Evolutionary conservation across 2,329 filamentous ascomycete genomes (phyloP), one percentile per base, ranked within the genome.

Genomic region (Onygena corvina): DNA sequence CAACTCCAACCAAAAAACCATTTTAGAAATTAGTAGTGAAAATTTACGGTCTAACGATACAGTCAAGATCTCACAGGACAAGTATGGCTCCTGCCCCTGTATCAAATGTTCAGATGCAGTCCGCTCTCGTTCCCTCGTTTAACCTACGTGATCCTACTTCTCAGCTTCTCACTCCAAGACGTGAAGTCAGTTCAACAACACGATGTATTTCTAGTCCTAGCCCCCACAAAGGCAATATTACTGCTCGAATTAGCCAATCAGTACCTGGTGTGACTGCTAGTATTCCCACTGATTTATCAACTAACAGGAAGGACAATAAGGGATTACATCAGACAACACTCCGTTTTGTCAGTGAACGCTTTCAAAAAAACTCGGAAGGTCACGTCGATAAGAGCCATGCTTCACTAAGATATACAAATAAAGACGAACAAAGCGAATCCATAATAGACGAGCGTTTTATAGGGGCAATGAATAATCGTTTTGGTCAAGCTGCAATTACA

Each of bases 41-140:
- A 38, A n/a, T 23, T 6, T 23, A 20, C 25, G 6, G 16, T 21
- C 14, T 20, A 27, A 7, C 12, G 9, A 16, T 12, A 25, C 14
- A 3, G 11, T 16, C 31, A 4, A 12, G 1, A 3, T 3, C 29
- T 23, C 20, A 14, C 33, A 6, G 3, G 2, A n/a, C 30, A 16
- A 16, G 2, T 27, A 12, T n/a, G 8, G 18, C 33, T 21, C 8
- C 9, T 18, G 4, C 29, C 14, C 33, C 29, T 6, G 18, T 11
- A 29, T 53, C 57, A 8, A 68, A 67, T 45, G 65, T 66, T 5
- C 68, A 66, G 61, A 57, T 59, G 6, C 56, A 68, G 30, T 61
- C 66, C 2, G 66, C 62, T 40, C 52, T 61, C 31, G 63, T 61
- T 52, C 25, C 29, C 31, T 30, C 34, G 3, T n/a, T 12, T 25